A percentile compares a stretch with the other conserved stretches of the same genome.
These are phyloP conservation scores for Saturnispora ahearnii DNA, from an alignment of 805 yeast species.

Conservation along the genomic window DNA sequence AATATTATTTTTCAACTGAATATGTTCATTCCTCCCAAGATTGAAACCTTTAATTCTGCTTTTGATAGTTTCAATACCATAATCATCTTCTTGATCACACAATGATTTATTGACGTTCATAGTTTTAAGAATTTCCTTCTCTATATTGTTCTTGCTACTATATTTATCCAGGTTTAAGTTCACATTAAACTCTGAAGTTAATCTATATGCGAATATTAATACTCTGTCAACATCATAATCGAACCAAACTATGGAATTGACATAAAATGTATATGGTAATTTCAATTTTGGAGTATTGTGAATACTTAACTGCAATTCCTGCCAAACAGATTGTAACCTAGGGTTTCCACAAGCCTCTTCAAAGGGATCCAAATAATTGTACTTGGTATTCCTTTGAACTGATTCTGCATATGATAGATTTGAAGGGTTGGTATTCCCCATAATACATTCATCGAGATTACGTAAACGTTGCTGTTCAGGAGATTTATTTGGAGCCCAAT, in stretches of 20 bases:
- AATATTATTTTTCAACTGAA: not conserved
- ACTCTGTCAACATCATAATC: slow-evolving; percentile 36
- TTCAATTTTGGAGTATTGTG: slow-evolving; percentile 29
- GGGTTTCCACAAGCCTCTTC: not conserved
- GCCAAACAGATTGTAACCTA: slow-evolving; percentile 3
- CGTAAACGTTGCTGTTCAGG: not conserved
- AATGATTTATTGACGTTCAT: not conserved
- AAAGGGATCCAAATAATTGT: not conserved
- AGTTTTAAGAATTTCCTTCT: not conserved
- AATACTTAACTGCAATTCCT: slow-evolving; percentile 29
- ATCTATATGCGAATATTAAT: slow-evolving; percentile 26
- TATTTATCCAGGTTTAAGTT: not conserved
- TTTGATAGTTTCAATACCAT: not conserved
- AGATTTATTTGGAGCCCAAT: not conserved
- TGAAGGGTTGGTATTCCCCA: not conserved
- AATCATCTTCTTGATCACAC: not conserved
- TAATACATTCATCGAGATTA: not conserved
- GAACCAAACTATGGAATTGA: slow-evolving; percentile 33
- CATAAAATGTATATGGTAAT: slow-evolving; percentile 33
- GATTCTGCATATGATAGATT: slow-evolving; percentile 2
- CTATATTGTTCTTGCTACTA: not conserved
- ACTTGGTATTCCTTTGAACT: not conserved
- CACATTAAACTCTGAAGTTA: slow-evolving; percentile 13
- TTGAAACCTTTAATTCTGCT: not conserved
- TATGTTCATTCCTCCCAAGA: not conserved